Evolutionary conservation across 768 basidiomycete genomes (phyloP).

Genomic region (Thelephora aurantiotincta): DNA sequence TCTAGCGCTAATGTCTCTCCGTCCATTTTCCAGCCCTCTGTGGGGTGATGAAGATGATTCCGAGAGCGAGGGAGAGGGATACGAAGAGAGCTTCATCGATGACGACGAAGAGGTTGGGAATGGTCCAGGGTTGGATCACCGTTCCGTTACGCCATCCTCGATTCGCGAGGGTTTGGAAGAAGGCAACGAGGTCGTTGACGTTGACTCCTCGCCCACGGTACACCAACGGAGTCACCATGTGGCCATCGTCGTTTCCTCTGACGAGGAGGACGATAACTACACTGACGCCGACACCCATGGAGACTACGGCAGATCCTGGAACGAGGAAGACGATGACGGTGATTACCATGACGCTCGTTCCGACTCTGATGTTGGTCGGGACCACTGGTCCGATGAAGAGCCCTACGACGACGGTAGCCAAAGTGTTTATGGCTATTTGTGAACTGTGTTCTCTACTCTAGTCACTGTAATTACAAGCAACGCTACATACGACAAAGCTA

Average conservation of each 20-base stretch:
- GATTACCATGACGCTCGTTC: neutral
- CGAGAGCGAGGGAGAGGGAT: conserved; percentile 18
- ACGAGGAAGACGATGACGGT: neutral
- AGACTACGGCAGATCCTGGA: neutral
- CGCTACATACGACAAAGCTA: no score
- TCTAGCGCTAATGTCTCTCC: conserved; percentile 7
- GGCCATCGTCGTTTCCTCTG: conserved; percentile 4
- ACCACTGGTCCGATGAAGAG: no score
- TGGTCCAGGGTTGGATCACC: neutral
- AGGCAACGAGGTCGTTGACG: no score
- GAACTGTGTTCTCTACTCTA: no score
- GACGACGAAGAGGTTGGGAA: conserved; percentile 20
- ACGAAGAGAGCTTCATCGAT: conserved; percentile 45
- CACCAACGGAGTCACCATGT: neutral
- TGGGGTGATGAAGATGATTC: conserved; percentile 4
- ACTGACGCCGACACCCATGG: neutral
- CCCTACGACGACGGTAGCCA: no score
- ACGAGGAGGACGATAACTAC: conserved; percentile 4
- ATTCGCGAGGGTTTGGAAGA: no score
- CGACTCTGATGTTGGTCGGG: no score
- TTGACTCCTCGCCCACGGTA: no score
- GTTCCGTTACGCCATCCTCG: no score
- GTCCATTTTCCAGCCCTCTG: conserved; percentile 6
- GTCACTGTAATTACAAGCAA: no score
- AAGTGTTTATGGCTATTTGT: no score